A percentile compares a stretch with the other conserved stretches of the same genome.
These are phyloP conservation scores for Cavenderia fasciculata DNA, from an alignment of 78 protist genomes.

Conservation along the genomic window DNA sequence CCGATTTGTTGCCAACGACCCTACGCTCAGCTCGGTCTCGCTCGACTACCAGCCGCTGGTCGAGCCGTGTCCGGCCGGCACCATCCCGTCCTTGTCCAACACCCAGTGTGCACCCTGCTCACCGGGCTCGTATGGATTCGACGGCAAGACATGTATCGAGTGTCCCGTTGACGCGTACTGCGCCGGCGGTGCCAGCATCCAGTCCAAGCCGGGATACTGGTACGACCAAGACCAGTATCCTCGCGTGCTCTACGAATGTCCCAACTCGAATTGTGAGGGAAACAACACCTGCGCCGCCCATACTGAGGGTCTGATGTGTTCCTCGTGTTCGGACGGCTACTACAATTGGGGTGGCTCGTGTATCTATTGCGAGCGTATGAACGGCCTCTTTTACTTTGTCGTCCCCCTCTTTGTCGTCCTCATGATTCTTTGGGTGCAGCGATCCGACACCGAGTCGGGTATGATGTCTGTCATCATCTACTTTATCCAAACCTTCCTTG, in stretches of 20 bases:
- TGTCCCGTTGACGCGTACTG: constrained; percentile 54
- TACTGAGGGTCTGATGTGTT: constrained; percentile 31
- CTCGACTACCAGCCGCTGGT: background rate
- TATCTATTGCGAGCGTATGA: background rate
- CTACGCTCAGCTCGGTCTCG: background rate
- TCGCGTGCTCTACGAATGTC: constrained; percentile 4
- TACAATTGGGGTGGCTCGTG: constrained; percentile 61
- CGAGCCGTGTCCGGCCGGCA: background rate
- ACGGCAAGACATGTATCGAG: constrained; percentile 17
- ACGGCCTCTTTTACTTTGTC: background rate
- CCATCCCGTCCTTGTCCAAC: background rate
- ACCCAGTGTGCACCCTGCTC: background rate
- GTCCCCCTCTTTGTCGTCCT: background rate
- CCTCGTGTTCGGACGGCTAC: constrained; percentile 37
- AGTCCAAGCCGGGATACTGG: constrained; percentile 19
- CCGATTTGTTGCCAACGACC: background rate
- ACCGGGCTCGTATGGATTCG: constrained; percentile 29
- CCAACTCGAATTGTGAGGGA: background rate
- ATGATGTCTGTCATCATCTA: constrained; percentile 50
- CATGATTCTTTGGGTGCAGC: constrained; percentile 35
- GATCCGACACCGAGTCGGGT: constrained; percentile 48
- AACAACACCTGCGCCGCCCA: constrained; percentile 12
- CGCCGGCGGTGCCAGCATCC: background rate
- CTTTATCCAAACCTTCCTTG: constrained; percentile 45
- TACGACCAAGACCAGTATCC: constrained; percentile 4